phyloP scores from a whole-genome alignment of 1,284 basidiomycete species.

The Fereydounia khargensis region DNA sequence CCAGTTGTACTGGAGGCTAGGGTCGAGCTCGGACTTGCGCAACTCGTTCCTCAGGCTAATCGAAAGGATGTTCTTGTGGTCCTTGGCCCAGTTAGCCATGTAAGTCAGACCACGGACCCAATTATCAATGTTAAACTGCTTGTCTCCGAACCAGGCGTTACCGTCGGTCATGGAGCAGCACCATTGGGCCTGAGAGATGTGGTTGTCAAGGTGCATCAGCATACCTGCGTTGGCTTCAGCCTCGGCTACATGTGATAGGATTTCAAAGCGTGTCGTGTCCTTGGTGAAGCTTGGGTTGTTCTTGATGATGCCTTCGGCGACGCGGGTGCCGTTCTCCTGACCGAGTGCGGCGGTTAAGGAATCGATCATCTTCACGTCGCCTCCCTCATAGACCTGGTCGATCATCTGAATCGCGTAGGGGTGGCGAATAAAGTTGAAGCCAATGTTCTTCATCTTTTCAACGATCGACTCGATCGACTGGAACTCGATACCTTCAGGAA shows the following conservation, averaged over 20 bases:
- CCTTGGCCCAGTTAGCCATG: constrained; percentile 32
- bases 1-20: constrained; percentile 26
- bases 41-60: constrained; percentile 31
- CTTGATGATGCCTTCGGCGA: constrained; percentile 19
- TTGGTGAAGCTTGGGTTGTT: constrained; percentile 18
- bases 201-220: constrained; percentile 30
- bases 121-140: constrained; percentile 14
- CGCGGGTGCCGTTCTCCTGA: constrained; percentile 14
- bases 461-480: constrained; percentile 16
- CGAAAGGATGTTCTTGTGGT: constrained; percentile 26
- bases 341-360: constrained; percentile 14
- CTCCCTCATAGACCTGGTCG: constrained; percentile 32
- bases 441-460: constrained; percentile 17
- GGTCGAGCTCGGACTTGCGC: constrained; percentile 9
- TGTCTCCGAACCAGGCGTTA: constrained; percentile 27
- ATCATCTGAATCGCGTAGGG: constrained; percentile 31
- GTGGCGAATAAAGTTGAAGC: constrained; percentile 31
- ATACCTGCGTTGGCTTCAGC: constrained; percentile 20
- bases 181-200: constrained; percentile 25
- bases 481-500: constrained; percentile 26
- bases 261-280: constrained; percentile 17
- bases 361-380: constrained; percentile 14
- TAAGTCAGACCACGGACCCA: constrained; percentile 26
- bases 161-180: constrained; percentile 30
- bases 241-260: constrained; percentile 14